These are phyloP conservation scores for Triticum turgidum DNA, from an alignment of 176 grass and related monocot species.

Conservation along the genomic window DNA sequence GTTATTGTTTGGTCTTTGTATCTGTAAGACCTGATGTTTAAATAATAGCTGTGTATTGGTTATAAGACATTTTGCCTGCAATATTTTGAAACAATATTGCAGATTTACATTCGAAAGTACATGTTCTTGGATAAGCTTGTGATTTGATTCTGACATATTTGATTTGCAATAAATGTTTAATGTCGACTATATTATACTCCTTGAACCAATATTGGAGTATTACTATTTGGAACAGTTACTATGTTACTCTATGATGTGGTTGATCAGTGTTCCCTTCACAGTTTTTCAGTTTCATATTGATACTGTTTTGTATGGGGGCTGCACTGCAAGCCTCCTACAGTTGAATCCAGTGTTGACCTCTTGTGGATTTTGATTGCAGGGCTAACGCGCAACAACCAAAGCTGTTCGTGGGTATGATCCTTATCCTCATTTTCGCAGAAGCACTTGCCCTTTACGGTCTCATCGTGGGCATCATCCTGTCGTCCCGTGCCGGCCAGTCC, in stretches of 20 bases:
- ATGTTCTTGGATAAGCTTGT: slow-evolving; percentile 6
- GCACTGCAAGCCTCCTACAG: background rate
- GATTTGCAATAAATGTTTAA: background rate
- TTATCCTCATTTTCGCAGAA: slow-evolving; percentile 84
- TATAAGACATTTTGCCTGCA: background rate
- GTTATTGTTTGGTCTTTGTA: background rate
- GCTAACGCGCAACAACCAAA: slow-evolving; percentile 83
- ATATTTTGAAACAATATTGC: background rate
- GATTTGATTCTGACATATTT: background rate
- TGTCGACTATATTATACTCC: background rate
- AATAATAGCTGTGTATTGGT: background rate
- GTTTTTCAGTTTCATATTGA: background rate
- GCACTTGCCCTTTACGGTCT: slow-evolving; percentile 73
- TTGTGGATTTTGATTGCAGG: slow-evolving; percentile 26
- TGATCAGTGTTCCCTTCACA: background rate
- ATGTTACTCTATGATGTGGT: background rate
- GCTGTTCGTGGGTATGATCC: slow-evolving; percentile 82
- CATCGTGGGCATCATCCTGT: slow-evolving; percentile 80
- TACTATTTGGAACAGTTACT: background rate
- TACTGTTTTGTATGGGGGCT: background rate
- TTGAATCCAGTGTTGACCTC: background rate
- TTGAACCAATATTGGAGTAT: background rate
- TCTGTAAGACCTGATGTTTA: background rate
- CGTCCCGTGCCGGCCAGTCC: slow-evolving; percentile 75
- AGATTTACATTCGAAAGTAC: background rate